Percentiles rank a stretch among this genome's conserved stretches.
These are phyloP conservation scores for Tillandsia fasciculata DNA, from an alignment of 176 grass and related monocot species.

Conservation along the genomic window DNA sequence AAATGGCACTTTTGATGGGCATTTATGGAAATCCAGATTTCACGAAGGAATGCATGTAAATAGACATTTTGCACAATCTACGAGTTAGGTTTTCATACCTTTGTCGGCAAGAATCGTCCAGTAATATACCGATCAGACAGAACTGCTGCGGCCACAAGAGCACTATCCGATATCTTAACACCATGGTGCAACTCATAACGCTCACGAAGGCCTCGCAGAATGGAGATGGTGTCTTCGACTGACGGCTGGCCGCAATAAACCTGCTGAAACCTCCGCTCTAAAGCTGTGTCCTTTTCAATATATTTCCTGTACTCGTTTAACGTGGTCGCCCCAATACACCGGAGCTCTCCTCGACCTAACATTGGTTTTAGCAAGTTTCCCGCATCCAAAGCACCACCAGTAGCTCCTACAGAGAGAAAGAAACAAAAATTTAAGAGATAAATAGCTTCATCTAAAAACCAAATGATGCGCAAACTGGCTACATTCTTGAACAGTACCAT, in stretches of 20 bases:
- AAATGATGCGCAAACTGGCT: background rate
- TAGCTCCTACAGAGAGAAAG: slow-evolving; percentile 39
- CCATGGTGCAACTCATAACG: slow-evolving; percentile 88
- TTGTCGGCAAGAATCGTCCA: slow-evolving; percentile 88
- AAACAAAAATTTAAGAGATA: background rate
- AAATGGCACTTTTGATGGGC: no score
- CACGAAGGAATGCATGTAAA: no score
- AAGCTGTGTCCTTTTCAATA: slow-evolving; percentile 93
- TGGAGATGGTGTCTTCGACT: slow-evolving; percentile 80
- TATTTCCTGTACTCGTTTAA: slow-evolving; percentile 94
- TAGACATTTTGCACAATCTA: background rate
- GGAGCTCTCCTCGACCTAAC: slow-evolving; percentile 79
- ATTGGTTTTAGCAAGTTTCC: slow-evolving; percentile 89
- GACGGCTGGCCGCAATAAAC: slow-evolving; percentile 85
- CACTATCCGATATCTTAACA: slow-evolving; percentile 87
- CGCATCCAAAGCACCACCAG: slow-evolving; percentile 85
- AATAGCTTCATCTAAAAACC: background rate
- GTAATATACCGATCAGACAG: slow-evolving; percentile 91
- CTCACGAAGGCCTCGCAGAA: slow-evolving; percentile 70
- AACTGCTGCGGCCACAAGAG: slow-evolving; percentile 81
- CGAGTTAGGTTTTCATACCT: slow-evolving; percentile 28
- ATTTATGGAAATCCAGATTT: no score
- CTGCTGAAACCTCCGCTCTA: slow-evolving; percentile 91
- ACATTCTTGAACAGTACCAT: background rate
- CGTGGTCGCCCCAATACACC: slow-evolving; percentile 94